Conservation (phyloP, 2,329 filamentous ascomycete species). For the Scytalidium sp. region DNA sequence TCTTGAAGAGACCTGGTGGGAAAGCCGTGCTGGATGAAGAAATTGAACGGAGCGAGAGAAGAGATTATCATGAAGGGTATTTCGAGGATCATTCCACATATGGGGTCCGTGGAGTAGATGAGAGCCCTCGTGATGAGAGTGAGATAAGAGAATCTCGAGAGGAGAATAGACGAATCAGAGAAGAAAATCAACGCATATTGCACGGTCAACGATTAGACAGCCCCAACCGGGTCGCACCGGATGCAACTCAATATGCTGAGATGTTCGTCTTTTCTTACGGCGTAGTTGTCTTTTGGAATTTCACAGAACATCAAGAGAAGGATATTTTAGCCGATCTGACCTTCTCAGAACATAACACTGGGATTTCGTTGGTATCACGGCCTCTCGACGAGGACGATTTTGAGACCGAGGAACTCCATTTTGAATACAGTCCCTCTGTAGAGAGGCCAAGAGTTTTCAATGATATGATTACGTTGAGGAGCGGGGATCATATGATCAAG, state of each 20-base stretch:
- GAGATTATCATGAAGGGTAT: conserved; percentile 90
- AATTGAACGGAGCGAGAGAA: conserved; percentile 87
- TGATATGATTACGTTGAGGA: conserved; percentile 97
- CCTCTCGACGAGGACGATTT: conserved; percentile 87
- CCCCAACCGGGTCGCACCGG: conserved; percentile 60
- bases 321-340: conserved; percentile 93
- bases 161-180: conserved; percentile 30
- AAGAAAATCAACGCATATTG: conserved; percentile 29
- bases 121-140: conserved; percentile 40
- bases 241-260: conserved; percentile 80
- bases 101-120: conserved; percentile 39
- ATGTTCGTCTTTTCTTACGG: conserved; percentile 98
- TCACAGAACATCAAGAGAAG: conserved; percentile 93
- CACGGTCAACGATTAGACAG: conserved; percentile 42
- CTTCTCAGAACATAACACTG: conserved; percentile 71
- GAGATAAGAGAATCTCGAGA: conserved; percentile 26
- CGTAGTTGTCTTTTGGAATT: conserved; percentile 98
- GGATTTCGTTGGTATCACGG: conserved; percentile 68
- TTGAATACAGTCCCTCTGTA: conserved; percentile 87
- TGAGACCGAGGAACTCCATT: conserved; percentile 97
- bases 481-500: conserved; percentile 98
- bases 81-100: conserved; percentile 69
- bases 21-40: conserved; percentile 92
- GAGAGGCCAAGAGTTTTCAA: conserved; percentile 92
- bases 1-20: conserved; percentile 88